Evolutionary conservation across 2,329 filamentous ascomycete genomes (phyloP).

Genomic region (Macrophomina tecta): DNA sequence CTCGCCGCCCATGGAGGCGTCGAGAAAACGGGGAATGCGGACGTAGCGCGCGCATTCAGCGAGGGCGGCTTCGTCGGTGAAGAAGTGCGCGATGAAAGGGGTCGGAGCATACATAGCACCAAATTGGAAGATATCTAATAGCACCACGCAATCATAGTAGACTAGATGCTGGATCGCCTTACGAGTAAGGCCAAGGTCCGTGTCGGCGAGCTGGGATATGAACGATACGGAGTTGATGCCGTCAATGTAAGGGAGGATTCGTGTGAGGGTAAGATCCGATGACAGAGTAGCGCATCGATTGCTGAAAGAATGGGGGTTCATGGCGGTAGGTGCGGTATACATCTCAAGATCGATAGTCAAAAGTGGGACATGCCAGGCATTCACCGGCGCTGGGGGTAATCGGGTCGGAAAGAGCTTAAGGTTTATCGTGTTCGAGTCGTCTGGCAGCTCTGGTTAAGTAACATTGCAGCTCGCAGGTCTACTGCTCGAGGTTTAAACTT

Average conservation of each 20-base stretch:
- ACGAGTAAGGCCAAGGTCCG: conserved; percentile 84
- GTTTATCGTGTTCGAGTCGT: conserved; percentile 93
- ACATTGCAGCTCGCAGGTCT: neutral
- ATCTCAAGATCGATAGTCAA: conserved; percentile 58
- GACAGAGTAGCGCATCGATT: conserved; percentile 55
- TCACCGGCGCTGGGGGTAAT: conserved; percentile 75
- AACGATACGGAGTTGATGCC: conserved; percentile 88
- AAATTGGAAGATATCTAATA: conserved; percentile 96
- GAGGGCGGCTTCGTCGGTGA: conserved; percentile 76
- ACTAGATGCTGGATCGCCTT: conserved; percentile 87
- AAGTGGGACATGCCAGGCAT: conserved; percentile 90
- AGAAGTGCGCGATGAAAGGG: conserved; percentile 77
- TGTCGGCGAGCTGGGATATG: conserved; percentile 83
- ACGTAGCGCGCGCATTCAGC: conserved; percentile 90
- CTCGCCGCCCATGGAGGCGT: conserved; percentile 21
- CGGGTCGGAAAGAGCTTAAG: conserved; percentile 93
- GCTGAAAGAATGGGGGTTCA: conserved; percentile 36
- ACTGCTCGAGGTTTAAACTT: conserved; percentile 40
- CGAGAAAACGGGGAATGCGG: conserved; percentile 46
- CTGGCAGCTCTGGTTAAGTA: conserved; percentile 50
- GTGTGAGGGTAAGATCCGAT: conserved; percentile 76
- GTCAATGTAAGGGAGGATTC: conserved; percentile 85
- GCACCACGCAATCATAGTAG: conserved; percentile 88
- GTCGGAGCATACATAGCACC: conserved; percentile 87
- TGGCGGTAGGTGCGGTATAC: conserved; percentile 21